Base-by-base conservation (phyloP, 2,329 filamentous ascomycete species). In the Pseudopithomyces chartarum region DNA sequence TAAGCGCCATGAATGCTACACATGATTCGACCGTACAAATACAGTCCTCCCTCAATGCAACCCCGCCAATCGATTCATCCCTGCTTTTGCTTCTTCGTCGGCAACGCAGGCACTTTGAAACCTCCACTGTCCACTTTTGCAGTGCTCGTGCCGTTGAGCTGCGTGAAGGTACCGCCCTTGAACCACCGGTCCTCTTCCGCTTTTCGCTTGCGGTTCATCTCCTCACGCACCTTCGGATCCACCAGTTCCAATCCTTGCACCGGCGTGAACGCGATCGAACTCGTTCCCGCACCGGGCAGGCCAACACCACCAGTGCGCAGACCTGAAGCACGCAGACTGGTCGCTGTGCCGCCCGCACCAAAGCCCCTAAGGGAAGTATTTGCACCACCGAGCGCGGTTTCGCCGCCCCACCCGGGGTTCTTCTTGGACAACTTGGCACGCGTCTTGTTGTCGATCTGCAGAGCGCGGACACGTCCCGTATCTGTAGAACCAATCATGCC, bases 171-270 rank as follows among this genome's bases (percentile, higher is more conserved):
- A n/a, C 95, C 95, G 45, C 92, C 91, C 77, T 95, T 96, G 81
- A 99, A 99, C 89, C 92, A 99, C 36, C 92, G 84, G 73, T 98
- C 94, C 73, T 97, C 92, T 62, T 98, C 95, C 0, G 92, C 93
- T 74, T 97, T 96, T 61, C 92, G 83, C 81, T 98, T 98, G 67
- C 92, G 85, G 71, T 85, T 92, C 74, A 96, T 84, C 79, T 97
- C 92, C 7, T 91, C 90, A 65, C 92, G 88, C 55, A 90, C 86
- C 80, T 95, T 97, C 20, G 95, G 95, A 74, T 98, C 94, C 6
- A 98, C 93, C 12, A 99, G 84, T 79, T 99, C 94, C 38, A 99
- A 82, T 1, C 95, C 95, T 72, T 98, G 95, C 15, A 96, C 91
- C 1, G 94, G 92, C 2, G 93, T 97, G 70, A 99, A 99, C 0